Evolutionary conservation across 352 stramenopile species (phyloP).

Genomic region (Bremia lactucae): DNA sequence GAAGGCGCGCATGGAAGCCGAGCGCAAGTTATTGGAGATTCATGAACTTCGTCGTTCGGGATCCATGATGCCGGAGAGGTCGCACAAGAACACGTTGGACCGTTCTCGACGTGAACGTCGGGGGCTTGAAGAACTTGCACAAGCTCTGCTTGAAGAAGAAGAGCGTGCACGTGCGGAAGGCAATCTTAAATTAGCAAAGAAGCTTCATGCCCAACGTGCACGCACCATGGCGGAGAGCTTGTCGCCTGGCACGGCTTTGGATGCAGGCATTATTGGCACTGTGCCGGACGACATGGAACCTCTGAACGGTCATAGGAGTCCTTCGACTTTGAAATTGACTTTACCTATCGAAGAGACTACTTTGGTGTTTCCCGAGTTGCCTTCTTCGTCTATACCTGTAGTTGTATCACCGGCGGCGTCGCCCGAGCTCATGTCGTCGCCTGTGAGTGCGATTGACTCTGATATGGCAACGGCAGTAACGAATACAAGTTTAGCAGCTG

Average conservation of each 20-base stretch:
- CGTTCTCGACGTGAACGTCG: slow-evolving; percentile 58
- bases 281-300: slow-evolving; percentile 9
- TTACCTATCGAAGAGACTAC: slow-evolving; percentile 11
- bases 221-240: slow-evolving; percentile 62
- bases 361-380: slow-evolving; percentile 16
- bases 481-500: slow-evolving; percentile 1
- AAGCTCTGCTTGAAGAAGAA: slow-evolving; percentile 68
- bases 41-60: slow-evolving; percentile 62
- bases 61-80: slow-evolving; percentile 52
- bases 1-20: slow-evolving; percentile 63
- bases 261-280: too few relatives aligned
- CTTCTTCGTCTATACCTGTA: slow-evolving; percentile 16
- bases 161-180: slow-evolving; percentile 67
- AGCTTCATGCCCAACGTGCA: slow-evolving; percentile 63
- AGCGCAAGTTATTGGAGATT: slow-evolving; percentile 75
- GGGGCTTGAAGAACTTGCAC: slow-evolving; percentile 70
- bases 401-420: slow-evolving; percentile 9
- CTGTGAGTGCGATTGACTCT: slow-evolving; percentile 2
- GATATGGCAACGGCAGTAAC: slow-evolving; percentile 2
- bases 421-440: slow-evolving; percentile 15
- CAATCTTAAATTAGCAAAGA: slow-evolving; percentile 64
- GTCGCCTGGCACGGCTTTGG: too few relatives aligned
- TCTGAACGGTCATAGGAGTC: slow-evolving; percentile 18
- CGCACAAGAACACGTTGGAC: slow-evolving; percentile 45
- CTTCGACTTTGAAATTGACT: slow-evolving; percentile 10